Base-by-base conservation (phyloP, 148 eudicot genomes). In the Agrostemma githago region DNA sequence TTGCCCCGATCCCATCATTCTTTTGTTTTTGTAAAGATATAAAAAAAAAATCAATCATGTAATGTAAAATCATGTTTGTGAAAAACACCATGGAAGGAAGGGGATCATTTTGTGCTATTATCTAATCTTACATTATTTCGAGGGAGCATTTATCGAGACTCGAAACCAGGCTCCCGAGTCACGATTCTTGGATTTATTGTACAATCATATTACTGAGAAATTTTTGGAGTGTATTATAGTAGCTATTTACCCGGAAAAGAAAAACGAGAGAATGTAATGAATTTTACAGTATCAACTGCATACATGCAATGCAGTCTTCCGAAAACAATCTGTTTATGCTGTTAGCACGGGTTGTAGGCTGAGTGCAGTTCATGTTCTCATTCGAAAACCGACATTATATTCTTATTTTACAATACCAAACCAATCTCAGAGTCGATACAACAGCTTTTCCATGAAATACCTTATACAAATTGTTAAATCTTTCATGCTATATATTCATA, bases 1-100 rank as follows among this genome's bases (percentile, higher is more conserved):
- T 84, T 62, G 39, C 2, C 38, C 16, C n/a, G 72, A 41, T 70
- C 16, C n/a, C 70, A 41, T 70, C 62, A 76, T 80, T 80, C 69
- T 72, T 76, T 70, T 61, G 81, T 46, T 76, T 84, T 74, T 85
- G 85, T 83, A 79, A 77, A 83, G 79, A 79, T 44, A 60, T 26
- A 26, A 26, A 26, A 26, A 26, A 26, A 26, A 26, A 26, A 26
- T 26, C 34, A 26, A 68, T 43, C 26, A 68, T 79, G 66, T 60
- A 6, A 26, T 70, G 62, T 53, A 44, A 26, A 26, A 65, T 65
- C 71, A 65, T 74, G 59, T 74, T 46, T 37, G 76, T 74, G 76
- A 63, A 71, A 51, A 63, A 66, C 16, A 56, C 26, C 17, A 38
- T 44, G 42, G 42, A 46, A 62, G 3, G 42, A 21, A 46, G 44